Conservation (phyloP, 257 asterid genomes). For the Solanum appendiculatum region DNA sequence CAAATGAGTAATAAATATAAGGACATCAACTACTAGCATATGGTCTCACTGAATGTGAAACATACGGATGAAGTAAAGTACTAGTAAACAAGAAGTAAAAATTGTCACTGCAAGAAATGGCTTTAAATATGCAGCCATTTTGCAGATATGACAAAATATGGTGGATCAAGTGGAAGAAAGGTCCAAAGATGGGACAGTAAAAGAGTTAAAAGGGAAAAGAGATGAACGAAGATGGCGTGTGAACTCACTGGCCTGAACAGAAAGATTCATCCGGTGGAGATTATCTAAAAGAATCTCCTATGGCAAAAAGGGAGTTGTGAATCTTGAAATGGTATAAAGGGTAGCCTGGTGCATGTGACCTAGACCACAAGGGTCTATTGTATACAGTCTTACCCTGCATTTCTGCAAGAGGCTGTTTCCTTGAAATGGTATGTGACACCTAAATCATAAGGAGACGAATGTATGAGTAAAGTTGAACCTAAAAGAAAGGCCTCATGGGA, state of each 20-base stretch:
- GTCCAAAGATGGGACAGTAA: background rate
- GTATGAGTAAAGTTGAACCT: background rate
- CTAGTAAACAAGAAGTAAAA: background rate
- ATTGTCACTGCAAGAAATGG: constrained; percentile 5
- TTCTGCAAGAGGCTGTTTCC: background rate
- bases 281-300: background rate
- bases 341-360: background rate
- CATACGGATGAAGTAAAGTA: background rate
- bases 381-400: background rate
- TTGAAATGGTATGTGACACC: background rate
- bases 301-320: background rate
- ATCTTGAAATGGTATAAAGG: background rate
- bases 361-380: background rate
- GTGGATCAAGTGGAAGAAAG: background rate
- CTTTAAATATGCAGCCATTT: constrained; percentile 34
- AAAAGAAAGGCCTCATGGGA: constrained; percentile 31
- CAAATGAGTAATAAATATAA: background rate
- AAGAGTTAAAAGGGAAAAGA: background rate
- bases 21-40: background rate
- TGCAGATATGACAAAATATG: background rate
- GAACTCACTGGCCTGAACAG: background rate
- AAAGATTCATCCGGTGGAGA: background rate
- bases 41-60: background rate
- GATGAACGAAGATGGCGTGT: background rate
- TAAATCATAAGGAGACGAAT: background rate